These are phyloP conservation scores for Fusarium praegraminearum DNA, from an alignment of 2,329 filamentous ascomycete species.

Conservation along the genomic window DNA sequence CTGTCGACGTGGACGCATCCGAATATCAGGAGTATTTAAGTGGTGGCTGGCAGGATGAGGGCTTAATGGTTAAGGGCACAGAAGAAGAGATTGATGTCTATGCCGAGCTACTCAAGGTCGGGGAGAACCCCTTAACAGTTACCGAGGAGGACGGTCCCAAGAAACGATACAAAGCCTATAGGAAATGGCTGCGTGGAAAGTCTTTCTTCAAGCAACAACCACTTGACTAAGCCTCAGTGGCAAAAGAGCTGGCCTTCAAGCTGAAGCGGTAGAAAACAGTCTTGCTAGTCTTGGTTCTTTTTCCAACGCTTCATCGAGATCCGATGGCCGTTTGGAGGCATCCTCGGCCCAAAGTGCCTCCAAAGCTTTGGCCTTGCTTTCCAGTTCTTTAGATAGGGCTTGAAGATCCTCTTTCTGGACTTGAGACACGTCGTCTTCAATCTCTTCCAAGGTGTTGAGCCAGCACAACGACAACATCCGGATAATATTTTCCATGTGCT, in stretches of 20 bases:
- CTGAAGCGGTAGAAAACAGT: constrained; percentile 35
- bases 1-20: constrained; percentile 66
- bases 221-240: constrained; percentile 59
- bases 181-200: constrained; percentile 94
- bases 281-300: constrained; percentile 50
- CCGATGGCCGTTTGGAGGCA: constrained; percentile 14
- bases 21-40: constrained; percentile 87
- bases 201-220: constrained; percentile 94
- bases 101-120: constrained; percentile 78
- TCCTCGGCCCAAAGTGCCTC: constrained; percentile 42
- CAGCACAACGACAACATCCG: constrained; percentile 72
- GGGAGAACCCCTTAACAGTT: constrained; percentile 87
- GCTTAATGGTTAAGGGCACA: constrained; percentile 64
- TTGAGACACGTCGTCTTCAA: constrained; percentile 43
- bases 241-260: not conserved
- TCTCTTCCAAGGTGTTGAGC: constrained; percentile 65
- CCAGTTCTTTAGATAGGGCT: constrained; percentile 32
- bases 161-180: constrained; percentile 96
- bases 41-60: constrained; percentile 72
- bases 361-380: constrained; percentile 39
- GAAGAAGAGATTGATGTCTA: constrained; percentile 69
- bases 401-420: not conserved
- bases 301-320: constrained; percentile 39
- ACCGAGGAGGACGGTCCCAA: constrained; percentile 87
- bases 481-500: constrained; percentile 73